Conservation (phyloP, 345 rosid genomes). For the Abelmoschus esculentus region DNA sequence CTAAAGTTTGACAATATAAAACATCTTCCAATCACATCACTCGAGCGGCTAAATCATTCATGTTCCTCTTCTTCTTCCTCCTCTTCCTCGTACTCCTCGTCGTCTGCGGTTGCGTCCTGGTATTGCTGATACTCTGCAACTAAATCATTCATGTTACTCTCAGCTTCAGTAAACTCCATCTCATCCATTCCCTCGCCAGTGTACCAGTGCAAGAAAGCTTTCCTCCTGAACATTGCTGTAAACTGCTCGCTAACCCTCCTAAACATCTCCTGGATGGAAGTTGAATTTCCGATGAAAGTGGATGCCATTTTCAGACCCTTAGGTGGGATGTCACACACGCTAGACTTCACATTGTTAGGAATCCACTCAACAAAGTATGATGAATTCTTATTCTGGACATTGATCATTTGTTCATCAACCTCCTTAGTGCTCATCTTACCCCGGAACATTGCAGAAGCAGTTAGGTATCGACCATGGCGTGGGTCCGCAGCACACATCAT, state of each 20-base stretch:
- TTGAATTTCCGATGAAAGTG: neutral
- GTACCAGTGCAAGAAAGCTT: constrained; percentile 4
- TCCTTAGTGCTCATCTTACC: constrained; percentile 5
- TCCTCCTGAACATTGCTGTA: neutral
- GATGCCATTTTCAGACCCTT: constrained; percentile 6
- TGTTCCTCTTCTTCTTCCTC: neutral
- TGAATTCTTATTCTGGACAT: neutral
- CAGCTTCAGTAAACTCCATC: constrained; percentile 1
- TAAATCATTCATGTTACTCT: constrained; percentile 3
- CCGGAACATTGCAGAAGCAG: constrained; percentile 1
- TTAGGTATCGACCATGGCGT: constrained; percentile 1
- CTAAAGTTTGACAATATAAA: neutral
- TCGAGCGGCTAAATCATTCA: neutral
- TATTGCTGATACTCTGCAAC: neutral
- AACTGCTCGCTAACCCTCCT: constrained; percentile 2
- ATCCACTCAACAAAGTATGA: constrained; percentile 2
- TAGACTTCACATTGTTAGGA: neutral
- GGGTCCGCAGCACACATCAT: constrained; percentile 5
- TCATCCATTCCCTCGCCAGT: constrained; percentile 2
- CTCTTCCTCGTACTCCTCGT: constrained; percentile 6
- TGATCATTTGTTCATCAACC: neutral
- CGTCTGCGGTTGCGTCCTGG: constrained; percentile 1
- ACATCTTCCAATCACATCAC: neutral
- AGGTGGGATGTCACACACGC: constrained; percentile 1
- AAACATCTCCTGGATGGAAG: constrained; percentile 1